phyloP scores from a whole-genome alignment of 2,329 filamentous ascomycete species.

The Graphilbum fragrans region DNA sequence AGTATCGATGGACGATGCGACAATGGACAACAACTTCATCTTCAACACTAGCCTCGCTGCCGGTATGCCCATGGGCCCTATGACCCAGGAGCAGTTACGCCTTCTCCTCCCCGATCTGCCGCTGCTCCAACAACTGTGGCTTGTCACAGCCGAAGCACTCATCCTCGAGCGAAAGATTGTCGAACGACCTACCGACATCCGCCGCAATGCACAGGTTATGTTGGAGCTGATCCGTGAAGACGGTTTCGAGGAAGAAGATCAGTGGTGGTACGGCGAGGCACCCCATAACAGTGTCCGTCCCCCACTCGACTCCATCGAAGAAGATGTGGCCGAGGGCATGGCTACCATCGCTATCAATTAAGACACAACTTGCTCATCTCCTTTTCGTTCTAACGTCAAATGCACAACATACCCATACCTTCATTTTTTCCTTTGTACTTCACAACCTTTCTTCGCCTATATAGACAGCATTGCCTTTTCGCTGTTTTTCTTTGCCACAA shows the following conservation, averaged over 20 bases:
- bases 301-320: conserved; percentile 36
- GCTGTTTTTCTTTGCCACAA: no score
- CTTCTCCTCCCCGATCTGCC: conserved; percentile 43
- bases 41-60: conserved; percentile 47
- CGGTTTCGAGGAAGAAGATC: conserved; percentile 44
- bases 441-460: not conserved
- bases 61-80: conserved; percentile 49
- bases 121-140: conserved; percentile 47
- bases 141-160: conserved; percentile 48
- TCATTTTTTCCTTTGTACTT: not conserved
- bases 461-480: not conserved
- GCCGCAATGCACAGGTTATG: conserved; percentile 49
- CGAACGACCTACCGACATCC: conserved; percentile 45
- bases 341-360: no score
- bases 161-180: conserved; percentile 50
- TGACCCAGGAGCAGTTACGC: conserved; percentile 37
- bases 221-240: conserved; percentile 53
- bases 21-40: conserved; percentile 26
- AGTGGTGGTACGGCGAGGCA: conserved; percentile 47
- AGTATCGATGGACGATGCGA: conserved; percentile 6
- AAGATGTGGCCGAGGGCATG: conserved; percentile 29
- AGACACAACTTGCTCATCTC: no score
- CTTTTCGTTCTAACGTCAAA: not conserved
- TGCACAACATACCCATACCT: not conserved
- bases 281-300: conserved; percentile 43